Conservation (phyloP, 331 rosid genomes). For the Pyracantha coccinea region DNA sequence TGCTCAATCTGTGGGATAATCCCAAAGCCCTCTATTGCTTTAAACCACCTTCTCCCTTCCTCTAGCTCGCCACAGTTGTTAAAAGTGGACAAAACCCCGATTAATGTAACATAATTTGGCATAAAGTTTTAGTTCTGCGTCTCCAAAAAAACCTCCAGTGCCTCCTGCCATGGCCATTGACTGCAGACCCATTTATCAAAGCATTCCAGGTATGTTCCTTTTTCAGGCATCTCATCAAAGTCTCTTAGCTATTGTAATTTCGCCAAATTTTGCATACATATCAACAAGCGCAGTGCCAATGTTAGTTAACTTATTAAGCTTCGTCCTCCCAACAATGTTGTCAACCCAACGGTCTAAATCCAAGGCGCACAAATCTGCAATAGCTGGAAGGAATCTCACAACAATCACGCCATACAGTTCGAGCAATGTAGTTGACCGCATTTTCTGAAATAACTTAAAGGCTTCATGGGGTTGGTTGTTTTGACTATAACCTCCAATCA, state of each 20-base stretch:
- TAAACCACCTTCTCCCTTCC: conserved; percentile 58
- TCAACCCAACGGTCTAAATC: conserved; percentile 62
- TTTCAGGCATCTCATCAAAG: conserved; percentile 37
- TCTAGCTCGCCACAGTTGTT: conserved; percentile 57
- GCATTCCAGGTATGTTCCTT: conserved; percentile 65
- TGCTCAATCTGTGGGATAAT: conserved; percentile 55
- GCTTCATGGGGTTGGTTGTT: conserved; percentile 46
- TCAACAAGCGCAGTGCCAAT: conserved; percentile 55
- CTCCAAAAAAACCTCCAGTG: conserved; percentile 35
- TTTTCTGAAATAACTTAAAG: conserved; percentile 42
- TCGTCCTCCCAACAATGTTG: conserved; percentile 31
- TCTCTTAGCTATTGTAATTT: conserved; percentile 32
- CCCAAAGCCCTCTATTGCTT: conserved; percentile 41
- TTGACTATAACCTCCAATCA: conserved; percentile 66
- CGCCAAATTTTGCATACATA: conserved; percentile 80
- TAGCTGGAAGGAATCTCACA: conserved; percentile 59
- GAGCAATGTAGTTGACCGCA: conserved; percentile 34
- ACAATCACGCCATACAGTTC: conserved; percentile 55
- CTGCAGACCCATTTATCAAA: conserved; percentile 56
- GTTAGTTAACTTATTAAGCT: conserved; percentile 26
- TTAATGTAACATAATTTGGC: conserved; percentile 46
- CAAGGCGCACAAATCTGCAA: conserved; percentile 59
- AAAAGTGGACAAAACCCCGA: conserved; percentile 53
- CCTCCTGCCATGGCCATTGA: conserved; percentile 60
- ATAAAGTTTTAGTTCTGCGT: conserved; percentile 33